These are phyloP conservation scores for Pseudognaphalium luteoalbum DNA, from an alignment of 129 eudicot species.

Conservation along the genomic window DNA sequence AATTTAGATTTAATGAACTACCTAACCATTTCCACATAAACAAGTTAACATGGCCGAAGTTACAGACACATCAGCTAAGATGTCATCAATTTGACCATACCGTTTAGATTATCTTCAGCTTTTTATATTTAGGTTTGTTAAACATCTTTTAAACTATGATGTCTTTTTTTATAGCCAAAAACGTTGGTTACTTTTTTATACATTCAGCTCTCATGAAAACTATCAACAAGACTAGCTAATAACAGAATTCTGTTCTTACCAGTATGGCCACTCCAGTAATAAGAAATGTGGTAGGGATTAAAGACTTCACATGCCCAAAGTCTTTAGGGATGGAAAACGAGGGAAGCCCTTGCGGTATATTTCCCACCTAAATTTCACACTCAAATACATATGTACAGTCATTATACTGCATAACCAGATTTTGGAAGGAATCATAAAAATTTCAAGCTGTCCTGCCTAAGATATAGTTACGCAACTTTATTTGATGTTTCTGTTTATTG, in stretches of 20 bases:
- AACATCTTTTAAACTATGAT: too few species aligned
- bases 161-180: neutral
- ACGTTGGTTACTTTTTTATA: neutral
- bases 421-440: neutral
- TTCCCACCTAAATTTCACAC: constrained; percentile 67
- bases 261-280: constrained; percentile 98
- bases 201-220: neutral
- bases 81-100: neutral
- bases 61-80: neutral
- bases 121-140: too few species aligned
- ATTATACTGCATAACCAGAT: constrained; percentile 6
- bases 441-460: constrained; percentile 14
- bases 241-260: constrained; percentile 43
- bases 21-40: neutral
- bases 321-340: constrained; percentile 83
- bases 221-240: neutral
- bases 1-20: neutral
- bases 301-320: constrained; percentile 59
- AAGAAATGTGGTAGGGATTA: constrained; percentile 81
- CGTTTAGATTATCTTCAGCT: neutral
- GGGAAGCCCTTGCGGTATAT: constrained; percentile 97
- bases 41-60: neutral
- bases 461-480: neutral
- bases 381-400: constrained; percentile 20
- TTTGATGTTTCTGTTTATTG: neutral